Conservation (phyloP, 2,329 filamentous ascomycete genomes). For the Fusarium albosuccineum region DNA sequence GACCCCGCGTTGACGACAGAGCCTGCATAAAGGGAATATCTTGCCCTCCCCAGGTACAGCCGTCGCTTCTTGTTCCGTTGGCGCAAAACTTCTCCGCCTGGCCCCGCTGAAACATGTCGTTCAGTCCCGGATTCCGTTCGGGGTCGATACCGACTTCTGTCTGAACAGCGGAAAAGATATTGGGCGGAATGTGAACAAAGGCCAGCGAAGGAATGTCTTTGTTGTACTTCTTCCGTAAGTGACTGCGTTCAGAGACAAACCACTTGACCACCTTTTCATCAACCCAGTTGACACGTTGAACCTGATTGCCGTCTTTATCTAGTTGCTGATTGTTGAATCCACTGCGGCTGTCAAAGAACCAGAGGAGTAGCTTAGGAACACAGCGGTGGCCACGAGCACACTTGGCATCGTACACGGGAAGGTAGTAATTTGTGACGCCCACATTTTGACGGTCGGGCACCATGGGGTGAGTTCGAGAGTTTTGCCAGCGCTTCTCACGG, state of each 20-base stretch:
- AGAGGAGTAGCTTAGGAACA: conserved; percentile 65
- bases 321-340: conserved; percentile 52
- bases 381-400: conserved; percentile 49
- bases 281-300: conserved; percentile 56
- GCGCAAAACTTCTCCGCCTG: conserved; percentile 59
- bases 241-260: conserved; percentile 52
- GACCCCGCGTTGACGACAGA: conserved; percentile 60
- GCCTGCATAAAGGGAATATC: conserved; percentile 70
- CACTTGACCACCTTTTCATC: conserved; percentile 57
- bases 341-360: conserved; percentile 79
- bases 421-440: conserved; percentile 61
- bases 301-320: conserved; percentile 55
- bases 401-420: conserved; percentile 55
- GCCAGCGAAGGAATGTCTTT: conserved; percentile 57
- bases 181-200: conserved; percentile 62
- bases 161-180: conserved; percentile 56
- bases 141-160: conserved; percentile 50
- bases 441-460: conserved; percentile 51
- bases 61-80: conserved; percentile 54
- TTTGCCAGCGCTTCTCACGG: conserved; percentile 54
- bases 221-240: conserved; percentile 38
- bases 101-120: conserved; percentile 55
- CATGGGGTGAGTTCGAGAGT: conserved; percentile 56
- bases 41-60: conserved; percentile 57
- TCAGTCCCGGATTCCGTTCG: conserved; percentile 57